A percentile compares a stretch with the other conserved stretches of the same genome.
Conservation (phyloP, 495 filamentous ascomycete species). For the Chlorociboria aeruginascens region DNA sequence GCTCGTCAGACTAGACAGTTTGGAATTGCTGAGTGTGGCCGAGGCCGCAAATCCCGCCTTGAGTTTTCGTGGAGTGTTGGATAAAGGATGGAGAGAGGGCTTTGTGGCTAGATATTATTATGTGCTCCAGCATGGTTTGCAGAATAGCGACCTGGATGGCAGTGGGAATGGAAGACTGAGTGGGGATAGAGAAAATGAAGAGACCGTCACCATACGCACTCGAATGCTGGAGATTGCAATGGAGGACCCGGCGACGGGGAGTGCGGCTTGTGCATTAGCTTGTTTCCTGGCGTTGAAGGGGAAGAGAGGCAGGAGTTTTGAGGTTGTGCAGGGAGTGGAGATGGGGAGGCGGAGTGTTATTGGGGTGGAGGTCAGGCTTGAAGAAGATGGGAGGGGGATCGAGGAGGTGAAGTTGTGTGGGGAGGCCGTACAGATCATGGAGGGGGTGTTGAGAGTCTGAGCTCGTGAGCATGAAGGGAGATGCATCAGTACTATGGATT, state of each 20-base stretch:
- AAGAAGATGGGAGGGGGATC: constrained; percentile 25
- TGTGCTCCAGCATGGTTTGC: constrained; percentile 10
- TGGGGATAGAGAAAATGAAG: constrained; percentile 17
- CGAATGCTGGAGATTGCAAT: constrained; percentile 43
- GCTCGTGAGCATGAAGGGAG: background rate
- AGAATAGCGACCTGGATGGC: constrained; percentile 44
- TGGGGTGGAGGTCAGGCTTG: constrained; percentile 22
- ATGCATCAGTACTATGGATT: background rate
- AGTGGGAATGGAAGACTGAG: constrained; percentile 39
- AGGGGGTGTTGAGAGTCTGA: constrained; percentile 29
- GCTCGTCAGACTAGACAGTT: constrained; percentile 35
- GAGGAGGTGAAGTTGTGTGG: constrained; percentile 42
- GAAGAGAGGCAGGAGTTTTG: constrained; percentile 23
- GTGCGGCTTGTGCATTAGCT: constrained; percentile 44
- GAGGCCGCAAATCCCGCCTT: background rate
- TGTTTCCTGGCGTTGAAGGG: constrained; percentile 37
- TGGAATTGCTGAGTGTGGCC: constrained; percentile 29
- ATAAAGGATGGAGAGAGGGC: constrained; percentile 40
- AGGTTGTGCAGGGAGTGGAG: constrained; percentile 63
- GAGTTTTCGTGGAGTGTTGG: constrained; percentile 5
- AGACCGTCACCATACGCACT: constrained; percentile 19
- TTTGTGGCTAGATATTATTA: constrained; percentile 48
- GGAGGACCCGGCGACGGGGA: constrained; percentile 66
- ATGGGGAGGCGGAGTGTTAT: constrained; percentile 59
- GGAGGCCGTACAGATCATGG: constrained; percentile 43